Base-by-base conservation (phyloP, 2,329 filamentous ascomycete species). In the Mycosphaerella arachidis region DNA sequence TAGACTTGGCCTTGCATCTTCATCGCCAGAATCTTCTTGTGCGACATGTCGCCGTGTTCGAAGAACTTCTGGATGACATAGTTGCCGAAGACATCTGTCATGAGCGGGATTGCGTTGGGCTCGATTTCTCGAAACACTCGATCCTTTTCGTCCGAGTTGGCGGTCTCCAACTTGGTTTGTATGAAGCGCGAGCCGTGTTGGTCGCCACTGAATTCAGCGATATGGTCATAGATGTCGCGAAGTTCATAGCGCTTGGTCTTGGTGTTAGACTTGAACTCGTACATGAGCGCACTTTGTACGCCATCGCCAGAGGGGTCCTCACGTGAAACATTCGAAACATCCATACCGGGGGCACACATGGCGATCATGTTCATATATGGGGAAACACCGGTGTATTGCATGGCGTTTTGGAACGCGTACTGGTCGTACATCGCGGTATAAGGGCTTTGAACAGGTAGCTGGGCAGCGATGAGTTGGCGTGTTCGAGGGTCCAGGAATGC, bases 21-120 rank as follows among this genome's bases (percentile, higher is more conserved):
- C 64, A 86, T 86, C 0, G 91, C 92, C 46, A 99, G 77, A 2
- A 89, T 82, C 74, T 88, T 92, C 79, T 99, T 99, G 77, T 99
- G 94, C 0, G 87, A 84, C 75, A 96, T 92, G 67, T 91, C 95
- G 43, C 94, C 93, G 73, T 97, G 91, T 73, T 97, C 93, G 63
- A 97, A 97, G 72, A 97, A 87, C 74, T 97, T 97, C 71, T 99
- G 94, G 43, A 97, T 92, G 37, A 99, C 94, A 71, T 97, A 99
- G 74, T 99, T 99, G 56, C 94, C 94, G 71, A 97, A 99, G 0
- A 97, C 88, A 73, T 97, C 94, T 50, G 88, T 93, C 91, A 96
- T 97, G 52, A 99, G 79, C 70, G 93, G 91, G 31, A 96, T 76
- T 1, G 89, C 86, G 66, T 99, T 94, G 0, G 86, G 84, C 67